Conservation (phyloP, 768 basidiomycete species). For the Amanita polypyramis region DNA sequence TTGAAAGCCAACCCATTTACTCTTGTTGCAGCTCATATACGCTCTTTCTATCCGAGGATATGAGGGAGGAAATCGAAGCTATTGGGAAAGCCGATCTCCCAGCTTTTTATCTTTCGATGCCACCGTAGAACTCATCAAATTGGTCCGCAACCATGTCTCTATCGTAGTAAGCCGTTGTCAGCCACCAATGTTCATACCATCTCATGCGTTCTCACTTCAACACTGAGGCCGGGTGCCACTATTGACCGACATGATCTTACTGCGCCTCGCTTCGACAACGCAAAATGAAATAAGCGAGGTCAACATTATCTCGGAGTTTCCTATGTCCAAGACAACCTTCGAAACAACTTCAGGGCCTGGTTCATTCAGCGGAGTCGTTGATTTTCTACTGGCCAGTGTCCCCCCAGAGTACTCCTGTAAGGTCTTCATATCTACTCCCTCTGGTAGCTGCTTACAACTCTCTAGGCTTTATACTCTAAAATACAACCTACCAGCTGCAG, state of each 20-base stretch:
- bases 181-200: background rate
- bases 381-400: background rate
- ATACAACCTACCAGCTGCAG: background rate
- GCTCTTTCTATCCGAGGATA: background rate
- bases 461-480: background rate
- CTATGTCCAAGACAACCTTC: background rate
- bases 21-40: background rate
- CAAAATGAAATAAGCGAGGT: background rate
- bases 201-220: background rate
- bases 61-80: background rate
- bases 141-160: background rate
- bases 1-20: background rate
- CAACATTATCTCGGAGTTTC: background rate
- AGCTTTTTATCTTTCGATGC: background rate
- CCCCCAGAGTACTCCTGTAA: background rate
- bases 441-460: background rate
- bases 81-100: background rate
- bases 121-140: background rate
- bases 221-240: background rate
- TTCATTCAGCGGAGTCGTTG: background rate
- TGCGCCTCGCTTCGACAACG: background rate
- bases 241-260: background rate
- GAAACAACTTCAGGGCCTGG: background rate
- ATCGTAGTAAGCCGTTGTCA: background rate
- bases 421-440: background rate